Evolutionary conservation across 192 early-diverging fungal species (phyloP).

Genomic region (Endogone sp.): DNA sequence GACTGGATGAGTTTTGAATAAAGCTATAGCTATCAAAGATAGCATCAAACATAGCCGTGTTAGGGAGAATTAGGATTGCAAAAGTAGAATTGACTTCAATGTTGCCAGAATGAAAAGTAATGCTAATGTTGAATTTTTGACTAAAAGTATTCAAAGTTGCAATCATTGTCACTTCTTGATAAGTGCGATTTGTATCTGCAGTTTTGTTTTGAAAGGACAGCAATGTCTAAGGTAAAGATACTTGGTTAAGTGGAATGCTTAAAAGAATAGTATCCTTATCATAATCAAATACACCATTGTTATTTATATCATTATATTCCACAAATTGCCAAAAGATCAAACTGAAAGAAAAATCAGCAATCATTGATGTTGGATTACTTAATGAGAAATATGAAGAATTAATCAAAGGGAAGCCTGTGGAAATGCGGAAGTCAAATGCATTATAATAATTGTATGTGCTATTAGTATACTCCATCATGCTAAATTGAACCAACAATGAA

Average conservation of each 20-base stretch:
- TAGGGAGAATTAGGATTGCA: slow-evolving; percentile 19
- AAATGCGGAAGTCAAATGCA: slow-evolving; percentile 14
- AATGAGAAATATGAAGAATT: slow-evolving; percentile 21
- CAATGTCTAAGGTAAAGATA: slow-evolving; percentile 67
- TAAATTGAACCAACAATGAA: slow-evolving; percentile 16
- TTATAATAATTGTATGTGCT: slow-evolving; percentile 14
- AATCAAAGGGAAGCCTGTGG: slow-evolving; percentile 12
- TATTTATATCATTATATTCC: slow-evolving; percentile 31
- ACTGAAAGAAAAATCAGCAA: slow-evolving; percentile 29
- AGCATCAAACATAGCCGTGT: slow-evolving; percentile 28
- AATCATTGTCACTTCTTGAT: slow-evolving; percentile 26
- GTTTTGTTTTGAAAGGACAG: slow-evolving; percentile 48
- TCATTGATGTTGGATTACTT: slow-evolving; percentile 11
- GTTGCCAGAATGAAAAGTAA: slow-evolving; percentile 7
- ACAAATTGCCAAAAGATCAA: slow-evolving; percentile 19
- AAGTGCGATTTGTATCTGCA: slow-evolving; percentile 21
- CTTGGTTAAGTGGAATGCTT: slow-evolving; percentile 73
- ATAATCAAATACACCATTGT: slow-evolving; percentile 16
- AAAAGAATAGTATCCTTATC: slow-evolving; percentile 39
- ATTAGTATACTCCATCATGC: slow-evolving; percentile 20
- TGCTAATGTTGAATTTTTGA: not conserved
- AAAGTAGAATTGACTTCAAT: slow-evolving; percentile 29
- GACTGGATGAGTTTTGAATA: not conserved
- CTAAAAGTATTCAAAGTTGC: not conserved
- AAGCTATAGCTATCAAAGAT: slow-evolving; percentile 6